Conservation (phyloP, 805 yeast species). For the Metschnikowia sp. region DNA sequence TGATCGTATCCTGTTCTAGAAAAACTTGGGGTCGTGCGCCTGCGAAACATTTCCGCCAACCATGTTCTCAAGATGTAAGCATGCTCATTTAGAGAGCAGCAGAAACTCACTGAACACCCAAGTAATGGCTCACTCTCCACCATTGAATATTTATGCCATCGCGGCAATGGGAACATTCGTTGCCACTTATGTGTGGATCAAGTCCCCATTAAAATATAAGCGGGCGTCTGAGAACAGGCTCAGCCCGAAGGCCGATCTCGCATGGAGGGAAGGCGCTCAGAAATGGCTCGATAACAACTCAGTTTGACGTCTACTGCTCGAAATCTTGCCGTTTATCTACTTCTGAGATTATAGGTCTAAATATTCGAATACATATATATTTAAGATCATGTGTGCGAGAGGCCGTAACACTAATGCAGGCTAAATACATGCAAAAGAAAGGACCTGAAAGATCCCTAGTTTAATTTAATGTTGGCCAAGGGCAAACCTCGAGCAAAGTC, state of each 20-base stretch:
- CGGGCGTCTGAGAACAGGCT: slow-evolving; percentile 41
- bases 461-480: slow-evolving; percentile 9
- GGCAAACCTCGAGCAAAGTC: slow-evolving; percentile 16
- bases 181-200: slow-evolving; percentile 33
- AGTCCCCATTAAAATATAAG: slow-evolving; percentile 42
- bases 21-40: slow-evolving; percentile 13
- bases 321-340: no score
- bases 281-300: slow-evolving; percentile 36
- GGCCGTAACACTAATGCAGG: no score
- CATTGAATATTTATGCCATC: slow-evolving; percentile 37
- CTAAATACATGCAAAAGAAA: no score
- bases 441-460: not conserved
- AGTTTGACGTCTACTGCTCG: not conserved
- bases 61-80: slow-evolving; percentile 7
- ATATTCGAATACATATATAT: slow-evolving; percentile 3
- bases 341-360: not conserved
- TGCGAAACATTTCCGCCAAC: slow-evolving; percentile 14
- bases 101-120: not conserved
- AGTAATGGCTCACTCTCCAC: slow-evolving; percentile 35
- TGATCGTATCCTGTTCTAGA: no score
- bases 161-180: slow-evolving; percentile 43
- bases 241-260: slow-evolving; percentile 46
- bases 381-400: not conserved
- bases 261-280: slow-evolving; percentile 46
- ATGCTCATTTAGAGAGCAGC: not conserved